Conservation (phyloP, 257 asterid genomes). For the Gentiana dahurica region DNA sequence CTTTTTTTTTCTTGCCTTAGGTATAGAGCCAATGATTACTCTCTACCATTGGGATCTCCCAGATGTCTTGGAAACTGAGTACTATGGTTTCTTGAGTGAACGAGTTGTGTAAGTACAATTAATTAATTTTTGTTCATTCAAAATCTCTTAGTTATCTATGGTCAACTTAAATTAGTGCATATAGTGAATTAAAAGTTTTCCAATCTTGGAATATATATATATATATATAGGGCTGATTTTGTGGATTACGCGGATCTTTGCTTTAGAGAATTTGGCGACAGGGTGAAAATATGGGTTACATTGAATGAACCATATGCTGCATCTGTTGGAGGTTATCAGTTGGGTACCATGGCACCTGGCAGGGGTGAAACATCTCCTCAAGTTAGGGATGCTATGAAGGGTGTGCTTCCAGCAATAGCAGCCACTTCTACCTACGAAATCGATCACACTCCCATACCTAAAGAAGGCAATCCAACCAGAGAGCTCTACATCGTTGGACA, state of each 20-base stretch:
- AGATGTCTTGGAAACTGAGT: constrained; percentile 3
- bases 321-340: background rate
- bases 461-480: background rate
- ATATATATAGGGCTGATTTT: background rate
- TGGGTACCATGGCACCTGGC: background rate
- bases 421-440: background rate
- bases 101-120: background rate
- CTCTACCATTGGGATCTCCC: constrained; percentile 9
- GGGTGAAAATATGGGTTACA: background rate
- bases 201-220: too few species aligned
- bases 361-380: background rate
- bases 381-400: background rate
- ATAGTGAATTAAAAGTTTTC: too few species aligned
- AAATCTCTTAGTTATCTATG: too few species aligned
- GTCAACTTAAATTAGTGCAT: too few species aligned
- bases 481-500: background rate
- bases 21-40: constrained; percentile 3
- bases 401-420: background rate
- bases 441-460: background rate
- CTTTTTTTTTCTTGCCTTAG: background rate
- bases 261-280: background rate
- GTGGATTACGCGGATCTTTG: background rate
- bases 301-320: background rate
- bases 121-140: too few species aligned
- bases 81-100: background rate